Evolutionary conservation across 352 stramenopile genomes (phyloP), one percentile per base, ranked within the genome.

Genomic region (Pythium sp.): DNA sequence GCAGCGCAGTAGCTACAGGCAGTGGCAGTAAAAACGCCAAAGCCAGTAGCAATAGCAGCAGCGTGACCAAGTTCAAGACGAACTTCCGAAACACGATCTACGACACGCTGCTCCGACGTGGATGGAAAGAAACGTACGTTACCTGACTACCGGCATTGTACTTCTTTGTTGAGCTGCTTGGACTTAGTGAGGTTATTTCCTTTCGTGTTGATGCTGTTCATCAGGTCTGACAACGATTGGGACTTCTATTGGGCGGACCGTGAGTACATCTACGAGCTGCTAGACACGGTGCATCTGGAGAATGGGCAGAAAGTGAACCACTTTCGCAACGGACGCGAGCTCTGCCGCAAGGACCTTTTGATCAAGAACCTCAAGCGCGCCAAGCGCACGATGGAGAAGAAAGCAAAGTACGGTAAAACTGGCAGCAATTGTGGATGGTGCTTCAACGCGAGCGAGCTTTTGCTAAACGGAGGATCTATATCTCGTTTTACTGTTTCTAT

Each of bases 281-380:
- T 97, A n/a, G 91, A 98, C 68, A 93, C 84, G 4, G 84, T 87
- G 34, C 90, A 97, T 65, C 69, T 97, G 41, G 83, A 92, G 49
- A 85, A 82, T 38, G 77, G 71, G 2, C 92, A 97, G 63, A 79
- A 92, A 26, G 84, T 98, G 20, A 98, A 98, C 65, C 95, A 98
- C 72, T 98, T 88, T 54, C 84, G 87, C 30, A 96, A 95, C 69
- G 84, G 87, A 12, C 75, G 84, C 41, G 84, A 98, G 79, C 70
- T 98, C 15, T 98, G 91, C 62, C 79, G 94, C 7, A 98, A 98
- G 69, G 94, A 98, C 68, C 76, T 98, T 2, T 82, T 98, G 67
- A 97, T 97, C 67, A 98, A 98, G 75, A 98, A 98, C 73, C 78
- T 98, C 49, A 98, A 98, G 74, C 86, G 92, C 18, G 80, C 79